Percentiles rank a stretch among this genome's conserved stretches.
phyloP scores from a whole-genome alignment of 495 filamentous ascomycete species.

The Penicillium chermesinum region DNA sequence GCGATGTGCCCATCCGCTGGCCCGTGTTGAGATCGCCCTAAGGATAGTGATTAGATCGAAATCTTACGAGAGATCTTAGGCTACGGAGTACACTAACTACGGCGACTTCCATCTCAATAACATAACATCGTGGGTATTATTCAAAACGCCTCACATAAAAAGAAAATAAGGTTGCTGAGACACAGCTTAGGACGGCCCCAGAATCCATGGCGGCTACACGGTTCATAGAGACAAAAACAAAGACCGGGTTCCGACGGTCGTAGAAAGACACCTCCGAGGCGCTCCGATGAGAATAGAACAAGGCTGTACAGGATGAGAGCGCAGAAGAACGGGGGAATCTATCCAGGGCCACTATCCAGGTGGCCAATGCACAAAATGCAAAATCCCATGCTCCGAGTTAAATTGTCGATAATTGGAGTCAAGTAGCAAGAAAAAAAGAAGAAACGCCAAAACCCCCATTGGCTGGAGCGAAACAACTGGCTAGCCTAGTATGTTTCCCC shows the following conservation, averaged over 20 bases:
- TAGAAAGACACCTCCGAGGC: neutral
- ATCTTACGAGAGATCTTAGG: no score
- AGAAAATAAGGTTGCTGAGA: constrained; percentile 34
- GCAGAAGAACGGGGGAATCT: constrained; percentile 12
- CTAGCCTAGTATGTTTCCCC: constrained; percentile 60
- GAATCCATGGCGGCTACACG: constrained; percentile 1
- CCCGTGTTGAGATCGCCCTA: neutral
- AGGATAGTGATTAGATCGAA: no score
- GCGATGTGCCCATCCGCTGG: neutral
- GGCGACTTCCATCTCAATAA: no score
- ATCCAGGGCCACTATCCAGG: constrained; percentile 19
- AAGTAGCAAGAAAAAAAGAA: constrained; percentile 4
- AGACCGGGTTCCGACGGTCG: neutral
- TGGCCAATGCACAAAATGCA: constrained; percentile 11
- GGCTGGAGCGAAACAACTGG: no score
- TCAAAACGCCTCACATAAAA: constrained; percentile 17
- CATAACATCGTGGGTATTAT: constrained; percentile 30
- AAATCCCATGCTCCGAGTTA: constrained; percentile 1
- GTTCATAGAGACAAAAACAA: neutral
- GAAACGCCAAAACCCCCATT: constrained; percentile 2
- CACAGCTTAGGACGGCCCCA: constrained; percentile 42
- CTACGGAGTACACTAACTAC: no score
- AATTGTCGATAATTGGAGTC: constrained; percentile 2
- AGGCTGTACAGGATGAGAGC: neutral
- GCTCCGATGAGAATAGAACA: neutral